A percentile compares a stretch with the other conserved stretches of the same genome.
phyloP scores from a whole-genome alignment of 2,329 filamentous ascomycete species.

The Huntiella abstrusa region DNA sequence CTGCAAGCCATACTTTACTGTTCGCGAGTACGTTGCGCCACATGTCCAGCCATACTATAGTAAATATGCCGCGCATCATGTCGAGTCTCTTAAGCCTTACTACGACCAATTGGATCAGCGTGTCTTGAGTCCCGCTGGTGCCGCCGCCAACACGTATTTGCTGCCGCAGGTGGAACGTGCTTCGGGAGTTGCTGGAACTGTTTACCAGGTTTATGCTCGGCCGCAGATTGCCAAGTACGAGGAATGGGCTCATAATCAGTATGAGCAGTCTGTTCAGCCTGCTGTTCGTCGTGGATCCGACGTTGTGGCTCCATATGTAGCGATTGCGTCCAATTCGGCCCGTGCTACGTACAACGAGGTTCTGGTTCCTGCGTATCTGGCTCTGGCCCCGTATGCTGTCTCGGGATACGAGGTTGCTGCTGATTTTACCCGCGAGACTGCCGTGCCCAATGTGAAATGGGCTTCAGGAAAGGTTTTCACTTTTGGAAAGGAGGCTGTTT shows the following conservation, averaged over 20 bases:
- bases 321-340: slow-evolving; percentile 41
- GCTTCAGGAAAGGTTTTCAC: slow-evolving; percentile 48
- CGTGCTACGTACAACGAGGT: slow-evolving; percentile 52
- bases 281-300: slow-evolving; percentile 45
- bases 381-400: slow-evolving; percentile 53
- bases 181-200: slow-evolving; percentile 42
- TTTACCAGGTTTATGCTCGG: slow-evolving; percentile 64
- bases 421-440: slow-evolving; percentile 47
- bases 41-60: slow-evolving; percentile 75
- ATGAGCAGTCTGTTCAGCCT: slow-evolving; percentile 52
- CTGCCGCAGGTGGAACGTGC: slow-evolving; percentile 53
- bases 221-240: slow-evolving; percentile 55
- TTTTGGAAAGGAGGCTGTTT: slow-evolving; percentile 59
- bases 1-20: slow-evolving; percentile 64
- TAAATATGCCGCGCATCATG: slow-evolving; percentile 64
- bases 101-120: slow-evolving; percentile 40
- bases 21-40: slow-evolving; percentile 45
- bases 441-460: slow-evolving; percentile 53
- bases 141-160: slow-evolving; percentile 52
- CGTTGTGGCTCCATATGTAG: slow-evolving; percentile 52
- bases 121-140: slow-evolving; percentile 49
- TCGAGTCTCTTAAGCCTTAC: slow-evolving; percentile 61
- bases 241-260: slow-evolving; percentile 40
- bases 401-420: slow-evolving; percentile 49
- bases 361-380: slow-evolving; percentile 56